These are phyloP conservation scores for Proliferodiscus dingleyae DNA, from an alignment of 2,329 filamentous ascomycete genomes.

Conservation along the genomic window DNA sequence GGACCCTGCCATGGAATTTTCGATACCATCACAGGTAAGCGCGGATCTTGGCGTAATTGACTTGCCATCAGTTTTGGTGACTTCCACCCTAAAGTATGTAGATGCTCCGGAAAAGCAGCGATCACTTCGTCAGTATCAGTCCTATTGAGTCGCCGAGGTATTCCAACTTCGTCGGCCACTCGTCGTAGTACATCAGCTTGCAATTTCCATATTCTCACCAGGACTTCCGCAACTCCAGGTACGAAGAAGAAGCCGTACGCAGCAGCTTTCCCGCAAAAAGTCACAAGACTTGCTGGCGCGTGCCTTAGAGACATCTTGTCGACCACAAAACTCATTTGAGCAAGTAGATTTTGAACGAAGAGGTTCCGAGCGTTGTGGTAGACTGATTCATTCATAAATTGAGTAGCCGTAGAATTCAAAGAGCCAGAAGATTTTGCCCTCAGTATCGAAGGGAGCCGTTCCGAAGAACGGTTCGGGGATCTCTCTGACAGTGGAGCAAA, in stretches of 20 bases:
- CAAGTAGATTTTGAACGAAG: constrained; percentile 63
- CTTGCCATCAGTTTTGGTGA: constrained; percentile 52
- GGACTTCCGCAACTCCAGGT: constrained; percentile 63
- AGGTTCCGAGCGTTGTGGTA: constrained; percentile 68
- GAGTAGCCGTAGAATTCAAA: constrained; percentile 53
- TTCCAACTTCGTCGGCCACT: constrained; percentile 54
- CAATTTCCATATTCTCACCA: constrained; percentile 62
- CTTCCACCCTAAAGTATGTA: constrained; percentile 57
- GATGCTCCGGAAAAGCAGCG: constrained; percentile 36
- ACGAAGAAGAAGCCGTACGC: constrained; percentile 74
- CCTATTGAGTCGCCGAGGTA: constrained; percentile 50
- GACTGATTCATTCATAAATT: constrained; percentile 65
- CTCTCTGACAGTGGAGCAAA: constrained; percentile 47
- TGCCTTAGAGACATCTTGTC: constrained; percentile 68
- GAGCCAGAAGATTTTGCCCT: constrained; percentile 44
- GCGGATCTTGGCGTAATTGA: constrained; percentile 48
- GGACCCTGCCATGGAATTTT: constrained; percentile 62
- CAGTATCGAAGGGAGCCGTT: constrained; percentile 21
- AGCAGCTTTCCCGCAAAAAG: constrained; percentile 67
- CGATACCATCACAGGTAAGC: constrained; percentile 52
- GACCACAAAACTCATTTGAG: constrained; percentile 67
- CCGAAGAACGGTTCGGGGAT: constrained; percentile 27
- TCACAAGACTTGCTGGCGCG: constrained; percentile 49
- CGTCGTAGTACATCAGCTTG: constrained; percentile 54
- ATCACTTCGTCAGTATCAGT: constrained; percentile 33